Base-by-base conservation (phyloP, 139 green algal genomes). In the Auxenochlorella pyrenoidosa region DNA sequence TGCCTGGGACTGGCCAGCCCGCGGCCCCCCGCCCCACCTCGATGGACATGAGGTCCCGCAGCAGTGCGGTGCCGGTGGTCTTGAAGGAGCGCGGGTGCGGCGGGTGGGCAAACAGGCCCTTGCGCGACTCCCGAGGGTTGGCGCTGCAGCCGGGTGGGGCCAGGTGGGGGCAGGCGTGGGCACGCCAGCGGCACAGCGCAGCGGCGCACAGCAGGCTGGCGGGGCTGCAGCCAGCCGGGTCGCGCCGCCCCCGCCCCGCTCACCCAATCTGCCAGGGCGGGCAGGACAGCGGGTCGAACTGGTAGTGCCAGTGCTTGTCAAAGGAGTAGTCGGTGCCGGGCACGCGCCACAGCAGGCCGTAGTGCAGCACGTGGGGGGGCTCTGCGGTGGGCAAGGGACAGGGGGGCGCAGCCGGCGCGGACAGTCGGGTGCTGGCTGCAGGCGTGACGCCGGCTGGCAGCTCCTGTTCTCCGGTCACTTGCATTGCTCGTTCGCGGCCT, bases 281-380 rank as follows among this genome's bases (percentile, higher is more conserved):
- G 86, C 95, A 97, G 44, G 84, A 73, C 24, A 93, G 90, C 16
- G 95, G 88, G 63, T 97, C 90, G 75, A 96, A 95, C 65, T 92
- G 77, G 79, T 92, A 94, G 65, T 95, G 89, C 93, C 92, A 96
- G 90, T 98, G 95, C 92, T 98, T 98, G 93, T 98, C 95, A 77
- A 95, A 96, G 0, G 66, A 54, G 43, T 92, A 95, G 30, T 90
- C 79, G 6, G 75, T 91, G 68, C 79, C 84, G 15, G 60, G 43
- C 38, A 94, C 84, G 36, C 83, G 71, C 54, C 70, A 94, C n/a
- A 88, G 75, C 83, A 98, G 90, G 21, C 96, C 96, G 82, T 98
- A 98, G 91, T 98, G 96, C 85, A 98, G 92, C 68, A 98, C 90
- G 70, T 86, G 75, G 30, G 81, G 81, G 58, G 81, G 81, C 81